Conservation (phyloP, 805 yeast genomes). For the Ogataea pilisensis region DNA sequence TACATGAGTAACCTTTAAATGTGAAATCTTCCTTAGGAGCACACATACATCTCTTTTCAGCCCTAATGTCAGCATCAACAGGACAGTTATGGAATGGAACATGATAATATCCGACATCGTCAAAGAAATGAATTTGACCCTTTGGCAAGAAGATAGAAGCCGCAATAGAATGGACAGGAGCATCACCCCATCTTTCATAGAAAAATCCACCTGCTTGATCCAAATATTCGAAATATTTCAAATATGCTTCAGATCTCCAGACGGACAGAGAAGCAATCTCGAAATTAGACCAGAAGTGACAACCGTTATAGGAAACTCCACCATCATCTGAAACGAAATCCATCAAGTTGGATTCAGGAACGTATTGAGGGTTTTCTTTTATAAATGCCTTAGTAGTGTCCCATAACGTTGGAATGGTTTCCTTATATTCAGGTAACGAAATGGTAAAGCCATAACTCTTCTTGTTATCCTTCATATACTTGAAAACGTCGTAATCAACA, state of each 20-base stretch:
- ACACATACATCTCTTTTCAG: constrained; percentile 66
- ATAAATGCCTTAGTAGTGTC: constrained; percentile 61
- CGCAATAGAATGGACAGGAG: constrained; percentile 87
- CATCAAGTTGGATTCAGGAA: constrained; percentile 60
- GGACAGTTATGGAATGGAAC: constrained; percentile 84
- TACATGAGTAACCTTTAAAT: constrained; percentile 72
- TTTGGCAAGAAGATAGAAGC: constrained; percentile 72
- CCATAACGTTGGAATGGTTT: constrained; percentile 77
- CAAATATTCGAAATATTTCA: constrained; percentile 64
- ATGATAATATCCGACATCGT: constrained; percentile 81
- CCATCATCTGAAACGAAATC: constrained; percentile 67
- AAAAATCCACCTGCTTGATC: constrained; percentile 88
- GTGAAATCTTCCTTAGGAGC: constrained; percentile 70
- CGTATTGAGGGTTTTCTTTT: constrained; percentile 51
- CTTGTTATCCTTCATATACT: constrained; percentile 73
- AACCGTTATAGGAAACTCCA: constrained; percentile 69
- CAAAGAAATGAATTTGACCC: constrained; percentile 72
- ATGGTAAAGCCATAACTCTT: constrained; percentile 77
- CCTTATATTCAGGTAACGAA: constrained; percentile 67
- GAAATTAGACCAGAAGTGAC: constrained; percentile 92
- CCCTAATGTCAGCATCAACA: constrained; percentile 53
- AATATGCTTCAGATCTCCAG: constrained; percentile 72
- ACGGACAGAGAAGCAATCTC: constrained; percentile 73
- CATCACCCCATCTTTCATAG: constrained; percentile 94
- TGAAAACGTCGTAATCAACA: constrained; percentile 73